Conservation (phyloP, 768 basidiomycete species). For the Mycena maculata region DNA sequence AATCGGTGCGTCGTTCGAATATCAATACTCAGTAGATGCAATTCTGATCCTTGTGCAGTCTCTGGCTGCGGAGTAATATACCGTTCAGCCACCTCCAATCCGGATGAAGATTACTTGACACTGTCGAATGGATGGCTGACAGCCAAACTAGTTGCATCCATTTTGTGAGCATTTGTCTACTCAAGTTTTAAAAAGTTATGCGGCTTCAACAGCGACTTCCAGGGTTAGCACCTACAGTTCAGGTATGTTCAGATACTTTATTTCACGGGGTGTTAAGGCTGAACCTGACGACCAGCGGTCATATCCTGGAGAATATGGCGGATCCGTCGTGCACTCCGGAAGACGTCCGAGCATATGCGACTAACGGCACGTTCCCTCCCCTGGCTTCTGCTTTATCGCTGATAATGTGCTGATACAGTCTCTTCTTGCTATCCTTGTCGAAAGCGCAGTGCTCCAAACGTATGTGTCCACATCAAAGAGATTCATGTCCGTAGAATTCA, state of each 20-base stretch:
- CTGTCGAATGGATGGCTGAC: constrained; percentile 29
- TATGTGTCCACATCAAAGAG: constrained; percentile 2
- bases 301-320: constrained; percentile 21
- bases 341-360: constrained; percentile 14
- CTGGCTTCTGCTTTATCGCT: background rate
- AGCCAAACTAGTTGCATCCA: constrained; percentile 23
- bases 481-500: constrained; percentile 9
- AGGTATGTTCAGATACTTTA: constrained; percentile 10
- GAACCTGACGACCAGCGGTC: constrained; percentile 8
- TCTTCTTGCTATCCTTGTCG: constrained; percentile 26
- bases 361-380: constrained; percentile 14
- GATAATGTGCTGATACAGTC: constrained; percentile 9
- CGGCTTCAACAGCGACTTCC: background rate
- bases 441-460: constrained; percentile 27
- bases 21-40: background rate
- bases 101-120: constrained; percentile 21
- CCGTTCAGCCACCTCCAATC: constrained; percentile 15
- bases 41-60: constrained; percentile 8
- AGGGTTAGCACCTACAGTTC: constrained; percentile 28
- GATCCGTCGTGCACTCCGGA: constrained; percentile 19
- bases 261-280: constrained; percentile 1
- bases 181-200: background rate
- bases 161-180: constrained; percentile 19
- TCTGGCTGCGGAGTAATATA: constrained; percentile 20
- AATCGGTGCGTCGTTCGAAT: constrained; percentile 18